A percentile compares a stretch with the other conserved stretches of the same genome.
These are phyloP conservation scores for Protomyces arabidopsidicola DNA, from an alignment of 1,139 yeast genomes.

Conservation along the genomic window DNA sequence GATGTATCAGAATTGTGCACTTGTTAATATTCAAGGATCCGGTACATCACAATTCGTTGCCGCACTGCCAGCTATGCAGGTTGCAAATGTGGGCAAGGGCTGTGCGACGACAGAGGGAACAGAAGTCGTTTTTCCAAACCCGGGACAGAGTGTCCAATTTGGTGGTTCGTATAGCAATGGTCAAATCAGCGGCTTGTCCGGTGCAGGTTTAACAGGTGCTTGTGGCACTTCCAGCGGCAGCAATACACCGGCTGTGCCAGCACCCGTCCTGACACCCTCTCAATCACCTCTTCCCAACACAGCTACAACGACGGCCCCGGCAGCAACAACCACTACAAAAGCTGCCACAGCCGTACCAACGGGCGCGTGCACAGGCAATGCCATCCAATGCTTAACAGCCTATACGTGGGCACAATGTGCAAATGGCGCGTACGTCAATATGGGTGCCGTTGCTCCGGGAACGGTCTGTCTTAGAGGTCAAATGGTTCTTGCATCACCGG, in stretches of 20 bases:
- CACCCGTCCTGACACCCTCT: not conserved
- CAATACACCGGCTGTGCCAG: not conserved
- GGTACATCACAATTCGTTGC: conserved; percentile 31
- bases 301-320: not conserved
- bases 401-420: conserved; percentile 13
- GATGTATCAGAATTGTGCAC: conserved; percentile 37
- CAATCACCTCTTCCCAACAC: not conserved
- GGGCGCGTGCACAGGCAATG: not conserved
- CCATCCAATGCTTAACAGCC: conserved; percentile 15
- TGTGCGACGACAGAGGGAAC: conserved; percentile 15
- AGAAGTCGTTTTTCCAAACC: conserved; percentile 14
- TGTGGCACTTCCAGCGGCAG: conserved; percentile 2
- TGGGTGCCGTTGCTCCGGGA: conserved; percentile 28
- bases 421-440: conserved; percentile 1
- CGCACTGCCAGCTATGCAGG: conserved; percentile 12
- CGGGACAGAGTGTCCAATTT: conserved; percentile 10
- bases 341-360: not conserved
- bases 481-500: not conserved
- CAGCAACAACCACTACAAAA: not conserved
- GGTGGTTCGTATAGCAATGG: conserved; percentile 21
- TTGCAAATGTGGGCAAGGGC: conserved; percentile 18
- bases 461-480: conserved; percentile 16
- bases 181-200: conserved; percentile 4
- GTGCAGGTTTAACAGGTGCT: conserved; percentile 18
- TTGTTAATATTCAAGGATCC: conserved; percentile 35